Evolutionary conservation across 2,329 filamentous ascomycete genomes (phyloP).

Genomic region (Diplodia corticola): DNA sequence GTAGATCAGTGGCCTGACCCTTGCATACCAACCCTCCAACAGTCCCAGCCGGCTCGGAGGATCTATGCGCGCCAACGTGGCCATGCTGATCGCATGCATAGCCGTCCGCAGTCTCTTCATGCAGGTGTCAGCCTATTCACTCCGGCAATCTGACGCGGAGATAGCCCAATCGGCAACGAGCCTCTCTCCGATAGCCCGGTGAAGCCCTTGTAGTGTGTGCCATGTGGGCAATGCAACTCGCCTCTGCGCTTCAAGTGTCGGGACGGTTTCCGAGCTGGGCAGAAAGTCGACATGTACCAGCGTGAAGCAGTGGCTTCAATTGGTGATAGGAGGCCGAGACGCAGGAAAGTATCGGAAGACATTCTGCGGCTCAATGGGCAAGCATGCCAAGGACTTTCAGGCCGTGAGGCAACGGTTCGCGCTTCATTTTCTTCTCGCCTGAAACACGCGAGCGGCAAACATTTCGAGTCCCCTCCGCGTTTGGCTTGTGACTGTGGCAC

Average conservation of each 20-base stretch:
- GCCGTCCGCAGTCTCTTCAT: conserved; percentile 6
- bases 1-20: background rate
- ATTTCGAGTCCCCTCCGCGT: background rate
- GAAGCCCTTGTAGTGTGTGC: background rate
- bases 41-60: background rate
- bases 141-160: background rate
- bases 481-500: background rate
- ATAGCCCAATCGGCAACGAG: background rate
- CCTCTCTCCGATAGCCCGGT: background rate
- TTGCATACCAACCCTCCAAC: background rate
- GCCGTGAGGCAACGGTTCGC: background rate
- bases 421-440: background rate
- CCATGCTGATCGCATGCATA: background rate
- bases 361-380: background rate
- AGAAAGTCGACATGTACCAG: too few relatives aligned
- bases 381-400: background rate
- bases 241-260: background rate
- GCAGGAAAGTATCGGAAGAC: too few relatives aligned
- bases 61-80: conserved; percentile 8
- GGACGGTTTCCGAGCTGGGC: too few relatives aligned
- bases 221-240: background rate
- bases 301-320: too few relatives aligned
- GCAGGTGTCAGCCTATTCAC: background rate
- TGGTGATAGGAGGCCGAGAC: too few relatives aligned
- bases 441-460: background rate